A percentile compares a stretch with the other conserved stretches of the same genome.
These are phyloP conservation scores for Curvularia verruculosa DNA, from an alignment of 2,329 filamentous ascomycete species.

Conservation along the genomic window DNA sequence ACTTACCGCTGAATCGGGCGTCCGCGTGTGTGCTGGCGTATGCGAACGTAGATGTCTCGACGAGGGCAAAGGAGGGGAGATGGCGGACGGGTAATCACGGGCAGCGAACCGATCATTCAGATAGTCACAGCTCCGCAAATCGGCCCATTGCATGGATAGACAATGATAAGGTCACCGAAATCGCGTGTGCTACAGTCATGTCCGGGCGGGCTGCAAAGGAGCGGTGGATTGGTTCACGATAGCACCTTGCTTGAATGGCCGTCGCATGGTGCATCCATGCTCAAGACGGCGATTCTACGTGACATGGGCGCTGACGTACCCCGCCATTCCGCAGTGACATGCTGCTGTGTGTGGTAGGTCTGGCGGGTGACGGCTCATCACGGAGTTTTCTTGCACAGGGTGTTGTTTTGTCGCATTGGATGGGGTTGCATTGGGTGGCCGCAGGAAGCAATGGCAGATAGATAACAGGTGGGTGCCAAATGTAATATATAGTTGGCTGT, in stretches of 20 bases:
- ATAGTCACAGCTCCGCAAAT: conserved; percentile 34
- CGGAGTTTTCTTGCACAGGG: conserved; percentile 23
- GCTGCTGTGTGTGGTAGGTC: conserved; percentile 4
- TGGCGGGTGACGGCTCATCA: conserved; percentile 21
- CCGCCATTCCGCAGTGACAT: conserved; percentile 27
- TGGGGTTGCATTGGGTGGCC: conserved; percentile 7
- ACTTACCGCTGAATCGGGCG: conserved; percentile 16
- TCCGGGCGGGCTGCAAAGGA: conserved; percentile 10
- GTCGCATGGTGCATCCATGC: conserved; percentile 3
- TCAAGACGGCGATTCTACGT: conserved; percentile 3
- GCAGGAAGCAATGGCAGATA: conserved; percentile 13
- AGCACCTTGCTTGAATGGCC: conserved; percentile 19
- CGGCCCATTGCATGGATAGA: conserved; percentile 38
- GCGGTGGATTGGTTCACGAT: conserved; percentile 24
- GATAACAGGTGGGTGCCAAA: conserved; percentile 13
- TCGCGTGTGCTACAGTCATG: conserved; percentile 18
- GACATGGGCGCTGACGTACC: conserved; percentile 15
- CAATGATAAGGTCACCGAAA: conserved; percentile 38
- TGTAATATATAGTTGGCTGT: conserved; percentile 20
- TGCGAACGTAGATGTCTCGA: conserved; percentile 1
- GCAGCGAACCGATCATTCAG: conserved; percentile 9
- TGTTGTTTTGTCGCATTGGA: conserved; percentile 10
- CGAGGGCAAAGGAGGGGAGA: conserved; percentile 10
- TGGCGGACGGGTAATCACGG: conserved; percentile 24
- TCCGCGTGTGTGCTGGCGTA: conserved; percentile 9